Conservation (phyloP, 73 alveolate species). For the Tetrahymena elliotti region DNA sequence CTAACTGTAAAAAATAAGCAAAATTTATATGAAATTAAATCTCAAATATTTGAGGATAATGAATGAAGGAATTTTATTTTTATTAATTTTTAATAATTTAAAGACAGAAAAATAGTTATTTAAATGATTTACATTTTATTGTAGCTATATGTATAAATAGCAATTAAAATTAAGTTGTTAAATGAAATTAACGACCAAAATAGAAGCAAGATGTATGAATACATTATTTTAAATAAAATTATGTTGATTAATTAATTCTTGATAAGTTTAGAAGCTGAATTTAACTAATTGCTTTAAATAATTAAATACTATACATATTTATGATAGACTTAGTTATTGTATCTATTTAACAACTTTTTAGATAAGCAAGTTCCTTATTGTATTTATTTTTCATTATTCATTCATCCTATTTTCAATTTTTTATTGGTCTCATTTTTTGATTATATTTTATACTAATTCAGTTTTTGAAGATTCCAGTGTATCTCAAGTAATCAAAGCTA, state of each 20-base stretch:
- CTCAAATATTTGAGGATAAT: background rate
- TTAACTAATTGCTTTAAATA: background rate
- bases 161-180: background rate
- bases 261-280: background rate
- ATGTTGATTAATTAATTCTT: background rate
- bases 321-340: no score
- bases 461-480: background rate
- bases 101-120: no score
- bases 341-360: background rate
- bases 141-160: background rate
- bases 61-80: no score
- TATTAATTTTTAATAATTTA: no score
- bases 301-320: background rate
- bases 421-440: background rate
- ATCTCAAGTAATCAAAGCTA: background rate
- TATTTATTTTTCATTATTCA: background rate
- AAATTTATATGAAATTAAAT: no score
- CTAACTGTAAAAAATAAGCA: no score
- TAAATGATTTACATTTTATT: background rate
- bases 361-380: background rate
- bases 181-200: background rate
- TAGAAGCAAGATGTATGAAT: background rate
- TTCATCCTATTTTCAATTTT: background rate
- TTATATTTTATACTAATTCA: background rate
- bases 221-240: background rate